Evolutionary conservation across 257 asterid species (phyloP), one percentile per base, ranked within the genome.

Genomic region (Rhazya stricta): DNA sequence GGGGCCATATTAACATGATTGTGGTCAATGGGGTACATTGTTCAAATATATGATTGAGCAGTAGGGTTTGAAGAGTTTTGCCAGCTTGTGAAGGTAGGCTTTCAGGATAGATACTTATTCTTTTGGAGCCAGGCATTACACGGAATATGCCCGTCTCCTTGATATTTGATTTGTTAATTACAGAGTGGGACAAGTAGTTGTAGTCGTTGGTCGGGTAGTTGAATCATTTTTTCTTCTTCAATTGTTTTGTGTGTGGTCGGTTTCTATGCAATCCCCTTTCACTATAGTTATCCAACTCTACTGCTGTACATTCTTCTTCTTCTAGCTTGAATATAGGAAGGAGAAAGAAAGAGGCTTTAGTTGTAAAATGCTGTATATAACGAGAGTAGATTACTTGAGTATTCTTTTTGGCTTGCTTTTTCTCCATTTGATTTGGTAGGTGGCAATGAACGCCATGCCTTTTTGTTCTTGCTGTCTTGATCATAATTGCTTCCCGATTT

Each of bases 41-140:
- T 79, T 61, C 11, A 32, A 58, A 50, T 32, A 79, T 36, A 73
- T 42, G 74, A 53, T 80, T 76, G 83, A 82, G 25, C 84, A 62
- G 78, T 57, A 68, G 63, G 70, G 41, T 84, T 82, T 79, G 82
- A 77, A 76, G 84, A 73, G 70, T 71, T 69, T 80, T 79, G 75
- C 82, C 74, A 78, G 82, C 81, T 45, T 74, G 79, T 67, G 82
- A 46, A 73, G 74, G 72, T 78, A 80, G 77, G 84, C 77, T 79
- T 79, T 75, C 74, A 80, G 86, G 88, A 82, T 82, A 83, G 89
- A 80, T 82, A 80, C 81, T 71, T 85, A 93, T 91, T 91, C 96
- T 91, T 93, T 91, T 61, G 89, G 91, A 79, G 90, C 87, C 85
- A 50, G 87, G 94, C 76, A 67, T 76, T 67, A 63, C 56, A 65